A percentile compares a stretch with the other conserved stretches of the same genome.
phyloP scores from a whole-genome alignment of 495 filamentous ascomycete species.

The Aeminium ludgeri region DNA sequence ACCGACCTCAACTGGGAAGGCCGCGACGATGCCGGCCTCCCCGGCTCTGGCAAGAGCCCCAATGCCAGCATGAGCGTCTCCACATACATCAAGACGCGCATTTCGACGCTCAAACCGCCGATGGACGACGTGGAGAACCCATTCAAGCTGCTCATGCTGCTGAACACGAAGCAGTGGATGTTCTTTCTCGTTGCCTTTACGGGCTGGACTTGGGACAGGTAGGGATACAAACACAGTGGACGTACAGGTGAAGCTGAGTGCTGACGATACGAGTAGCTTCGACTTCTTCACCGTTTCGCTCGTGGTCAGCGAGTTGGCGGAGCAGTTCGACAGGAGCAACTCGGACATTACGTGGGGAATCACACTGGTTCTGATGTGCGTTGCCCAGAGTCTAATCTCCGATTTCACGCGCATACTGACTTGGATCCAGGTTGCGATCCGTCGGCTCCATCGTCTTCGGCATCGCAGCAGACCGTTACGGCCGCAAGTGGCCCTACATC shows the following conservation, averaged over 20 bases:
- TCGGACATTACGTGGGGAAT: constrained; percentile 84
- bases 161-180: constrained; percentile 66
- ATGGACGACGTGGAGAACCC: constrained; percentile 70
- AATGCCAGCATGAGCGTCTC: constrained; percentile 16
- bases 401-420: neutral
- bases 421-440: neutral
- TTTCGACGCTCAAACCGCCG: constrained; percentile 57
- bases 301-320: constrained; percentile 49
- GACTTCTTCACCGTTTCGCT: constrained; percentile 85
- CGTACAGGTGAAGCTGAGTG: too few relatives aligned
- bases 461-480: constrained; percentile 65
- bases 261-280: too few relatives aligned
- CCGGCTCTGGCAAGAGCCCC: neutral
- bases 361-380: constrained; percentile 65
- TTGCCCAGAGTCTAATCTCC: neutral
- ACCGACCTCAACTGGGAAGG: too few relatives aligned
- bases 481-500: constrained; percentile 77
- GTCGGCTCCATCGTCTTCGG: constrained; percentile 58
- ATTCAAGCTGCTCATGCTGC: constrained; percentile 46
- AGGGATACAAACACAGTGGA: too few relatives aligned
- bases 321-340: constrained; percentile 45
- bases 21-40: neutral
- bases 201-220: constrained; percentile 57
- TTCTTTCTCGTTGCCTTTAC: constrained; percentile 48
- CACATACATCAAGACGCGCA: constrained; percentile 49